Evolutionary conservation across 208 protist genomes (phyloP).

Genomic region (Wallacemonas sp.): DNA sequence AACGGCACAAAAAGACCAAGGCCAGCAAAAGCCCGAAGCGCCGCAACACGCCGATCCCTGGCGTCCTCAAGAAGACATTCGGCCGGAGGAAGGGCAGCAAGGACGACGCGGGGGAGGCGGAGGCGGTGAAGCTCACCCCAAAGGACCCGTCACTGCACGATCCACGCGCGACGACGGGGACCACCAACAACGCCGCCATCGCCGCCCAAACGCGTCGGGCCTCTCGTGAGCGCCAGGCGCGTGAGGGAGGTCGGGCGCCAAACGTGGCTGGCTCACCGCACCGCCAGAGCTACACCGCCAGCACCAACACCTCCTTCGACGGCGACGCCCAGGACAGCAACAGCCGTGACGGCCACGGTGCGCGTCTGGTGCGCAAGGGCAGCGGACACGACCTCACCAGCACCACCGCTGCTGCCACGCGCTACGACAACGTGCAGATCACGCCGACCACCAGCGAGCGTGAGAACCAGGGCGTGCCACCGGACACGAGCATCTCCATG

Average conservation of each 20-base stretch:
- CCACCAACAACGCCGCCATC: background rate
- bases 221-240: no score
- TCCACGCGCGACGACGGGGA: background rate
- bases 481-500: background rate
- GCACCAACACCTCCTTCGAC: constrained; percentile 5
- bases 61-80: background rate
- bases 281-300: background rate
- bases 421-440: background rate
- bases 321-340: background rate
- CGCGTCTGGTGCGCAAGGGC: constrained; percentile 9
- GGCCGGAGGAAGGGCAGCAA: background rate
- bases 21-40: constrained; percentile 1
- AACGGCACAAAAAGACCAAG: constrained; percentile 17
- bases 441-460: background rate
- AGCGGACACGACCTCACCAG: background rate
- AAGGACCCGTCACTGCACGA: no score
- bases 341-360: background rate
- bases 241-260: no score
- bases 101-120: no score
- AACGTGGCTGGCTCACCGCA: background rate
- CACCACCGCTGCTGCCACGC: background rate
- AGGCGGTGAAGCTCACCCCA: no score
- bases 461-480: background rate
- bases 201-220: no score
- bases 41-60: background rate